Base-by-base conservation (phyloP, 1,139 yeast genomes). In the Hemisphaericaspora lyxosophila region DNA sequence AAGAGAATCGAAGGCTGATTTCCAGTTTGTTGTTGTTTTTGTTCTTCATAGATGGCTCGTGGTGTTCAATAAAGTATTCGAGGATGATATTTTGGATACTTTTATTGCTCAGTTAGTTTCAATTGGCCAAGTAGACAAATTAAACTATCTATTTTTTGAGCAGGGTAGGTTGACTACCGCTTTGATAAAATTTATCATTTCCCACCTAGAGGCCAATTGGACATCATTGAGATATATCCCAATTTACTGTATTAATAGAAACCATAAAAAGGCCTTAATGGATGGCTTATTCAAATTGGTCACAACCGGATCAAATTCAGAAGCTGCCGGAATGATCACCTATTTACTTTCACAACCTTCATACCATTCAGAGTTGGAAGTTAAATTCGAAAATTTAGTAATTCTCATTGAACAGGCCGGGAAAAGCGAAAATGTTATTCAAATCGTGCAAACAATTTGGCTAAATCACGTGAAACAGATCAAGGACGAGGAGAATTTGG, bases 31-130 rank as follows among this genome's bases (percentile, higher is more conserved):
- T 12, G 36, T 71, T 4, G 35, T 46, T 2, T 45, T 54, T 4
- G 42, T 72, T 0, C 64, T 80, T 38, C 47, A 52, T n/a, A 75
- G 87, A 53, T 83, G 87, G 87, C 50, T 70, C 22, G 70, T 81
- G 0, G 40, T 81, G 0, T 45, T 82, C 4, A 71, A 78, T 36
- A 35, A 44, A 3, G 48, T 55, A 36, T 66, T 73, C 48, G 35
- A 57, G 2, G 43, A 51, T 26, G 49, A 51, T 20, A 35, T 49
- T 36, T 28, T 51, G 40, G 15, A 31, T 6, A 17, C 25, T 5
- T 30, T 57, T 43, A 34, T 62, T 42, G 26, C 34, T 7, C 3
- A 36, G 3, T 6, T 35, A 48, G 2, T 48, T 51, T 37, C 29
- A 40, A 3, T 15, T 12, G 26, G 11, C 7, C 13, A 30, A 13